Base-by-base conservation (phyloP, 306 rosid species). In the Canavalia gladiata region DNA sequence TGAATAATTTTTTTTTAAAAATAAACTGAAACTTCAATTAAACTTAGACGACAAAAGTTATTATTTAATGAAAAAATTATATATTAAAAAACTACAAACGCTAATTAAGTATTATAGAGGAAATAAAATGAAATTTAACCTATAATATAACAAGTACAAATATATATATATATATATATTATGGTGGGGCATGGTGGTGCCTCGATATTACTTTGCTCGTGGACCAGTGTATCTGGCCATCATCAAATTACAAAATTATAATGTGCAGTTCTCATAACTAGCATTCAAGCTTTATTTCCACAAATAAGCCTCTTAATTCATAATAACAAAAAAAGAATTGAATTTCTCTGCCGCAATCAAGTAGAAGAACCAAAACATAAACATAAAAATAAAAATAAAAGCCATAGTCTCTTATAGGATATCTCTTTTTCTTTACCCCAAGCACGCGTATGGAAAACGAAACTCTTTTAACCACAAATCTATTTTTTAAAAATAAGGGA, bases 371-470 rank as follows among this genome's bases (percentile, higher is more conserved):
- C 9, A 43, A 18, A 33, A 68, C 74, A 52, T 35, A 64, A 47
- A 57, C 0, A 18, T 18, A 18, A 18, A 18, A 18, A 18, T 18
- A 18, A 18, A 18, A 18, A 18, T 18, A 18, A 18, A 18, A 18
- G 0, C 25, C 25, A 18, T 18, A 18, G 10, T 64, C 51, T 52
- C 45, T 51, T 64, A 28, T 10, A 29, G 42, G 30, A 70, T 37
- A 56, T 73, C 47, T 39, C 49, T 71, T 76, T 82, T 78, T 46
- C 42, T 75, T 82, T 83, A 74, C 30, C 30, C 29, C 54, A 50
- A 69, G 78, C 87, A 72, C 82, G 88, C 80, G 75, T 31, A 77
- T 82, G 63, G 49, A 84, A 84, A 80, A 78, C 67, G 73, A 74
- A 82, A 62, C 74, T 82, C 52, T 80, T 60, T 81, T 54, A 77